phyloP scores from a whole-genome alignment of 306 rosid species.

The Coriaria nepalensis region DNA sequence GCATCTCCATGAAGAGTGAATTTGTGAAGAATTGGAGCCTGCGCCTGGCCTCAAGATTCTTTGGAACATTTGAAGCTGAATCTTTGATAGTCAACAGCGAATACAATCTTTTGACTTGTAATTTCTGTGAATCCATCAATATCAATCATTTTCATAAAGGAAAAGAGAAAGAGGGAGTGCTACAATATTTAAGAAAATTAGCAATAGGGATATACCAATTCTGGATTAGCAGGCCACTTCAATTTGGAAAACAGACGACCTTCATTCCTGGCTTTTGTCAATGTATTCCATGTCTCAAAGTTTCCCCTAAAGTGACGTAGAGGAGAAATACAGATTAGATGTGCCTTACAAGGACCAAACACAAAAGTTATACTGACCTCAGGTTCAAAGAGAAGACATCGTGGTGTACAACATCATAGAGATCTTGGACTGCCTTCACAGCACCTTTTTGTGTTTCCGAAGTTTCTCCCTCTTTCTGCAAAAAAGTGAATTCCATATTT shows the following conservation, averaged over 20 bases:
- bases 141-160: constrained; percentile 14
- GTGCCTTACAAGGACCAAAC: neutral
- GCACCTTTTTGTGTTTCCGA: constrained; percentile 64
- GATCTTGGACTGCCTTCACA: constrained; percentile 74
- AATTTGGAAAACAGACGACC: constrained; percentile 68
- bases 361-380: constrained; percentile 49
- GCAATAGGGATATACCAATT: constrained; percentile 40
- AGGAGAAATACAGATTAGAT: constrained; percentile 2
- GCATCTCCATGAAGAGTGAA: constrained; percentile 91
- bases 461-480: constrained; percentile 53
- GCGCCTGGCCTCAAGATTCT: constrained; percentile 85
- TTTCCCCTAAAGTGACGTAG: constrained; percentile 37
- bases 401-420: constrained; percentile 66
- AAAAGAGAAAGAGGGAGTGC: neutral
- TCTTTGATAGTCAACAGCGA: constrained; percentile 79
- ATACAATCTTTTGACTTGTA: constrained; percentile 68
- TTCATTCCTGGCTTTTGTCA: constrained; percentile 53
- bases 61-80: constrained; percentile 80
- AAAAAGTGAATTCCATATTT: constrained; percentile 4
- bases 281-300: constrained; percentile 55
- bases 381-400: constrained; percentile 51
- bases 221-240: constrained; percentile 69
- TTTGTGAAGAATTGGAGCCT: constrained; percentile 74
- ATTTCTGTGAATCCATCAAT: constrained; percentile 33
- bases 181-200: neutral